Base-by-base conservation (phyloP, 2,329 filamentous ascomycete species). In the Paecilomyces variotii region DNA sequence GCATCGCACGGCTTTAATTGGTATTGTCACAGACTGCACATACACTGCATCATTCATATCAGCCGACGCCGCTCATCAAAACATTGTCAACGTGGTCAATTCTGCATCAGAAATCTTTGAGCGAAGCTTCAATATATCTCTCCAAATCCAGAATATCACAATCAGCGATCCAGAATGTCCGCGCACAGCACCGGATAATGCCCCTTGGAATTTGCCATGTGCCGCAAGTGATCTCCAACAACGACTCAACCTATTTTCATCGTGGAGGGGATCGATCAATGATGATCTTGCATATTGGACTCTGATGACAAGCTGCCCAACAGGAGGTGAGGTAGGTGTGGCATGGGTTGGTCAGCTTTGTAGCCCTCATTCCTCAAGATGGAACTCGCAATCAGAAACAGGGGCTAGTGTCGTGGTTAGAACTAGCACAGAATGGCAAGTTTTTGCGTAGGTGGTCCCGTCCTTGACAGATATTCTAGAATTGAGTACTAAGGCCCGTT, bases 221-320 rank as follows among this genome's bases (percentile, higher is more conserved):
- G 14, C 35, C 3, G n/a, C 35, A 5, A 19, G 35, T 7, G 35
- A 45, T 45, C 35, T 45, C 14, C 14, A 19, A 6, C 14, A 45
- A 19, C 14, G 35, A 19, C 35, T 45, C 14, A 93, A 90, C 71
- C 78, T 88, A 25, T 97, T 97, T 72, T 95, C 91, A 0, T 73
- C 78, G 28, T 97, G 92, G 92, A 84, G 93, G 64, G 90, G 90
- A 14, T 79, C 84, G 50, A 84, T 85, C 60, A 74, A 80, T 2
- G 91, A 96, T 71, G 80, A 75, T 50, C 95, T 95, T 74, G 91
- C 91, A 10, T 95, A 94, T 74, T 97, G 93, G 93, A 96, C 89
- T 2, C 80, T 96, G 24, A 79, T 96, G 66, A 91, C 85, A 57
- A 91, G 84, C 5, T 96, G 91, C 73, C 84, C 85, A 64, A 93